Base-by-base conservation (phyloP, 2,329 filamentous ascomycete genomes). In the Alternaria longipes region DNA sequence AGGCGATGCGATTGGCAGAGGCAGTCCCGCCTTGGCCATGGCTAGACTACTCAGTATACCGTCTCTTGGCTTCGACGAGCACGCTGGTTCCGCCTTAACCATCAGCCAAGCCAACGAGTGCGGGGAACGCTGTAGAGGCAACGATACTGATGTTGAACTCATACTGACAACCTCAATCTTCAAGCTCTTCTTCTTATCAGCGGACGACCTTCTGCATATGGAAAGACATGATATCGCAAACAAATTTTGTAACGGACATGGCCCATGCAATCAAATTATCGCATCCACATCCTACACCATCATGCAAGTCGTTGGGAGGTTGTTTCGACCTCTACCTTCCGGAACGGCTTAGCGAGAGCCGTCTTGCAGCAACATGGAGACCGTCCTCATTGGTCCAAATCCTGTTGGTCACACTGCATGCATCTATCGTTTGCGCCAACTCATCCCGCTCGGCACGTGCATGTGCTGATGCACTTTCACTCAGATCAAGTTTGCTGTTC, bases 261-360 rank as follows among this genome's bases (percentile, higher is more conserved):
- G 14, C 14, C 26, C 9, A 49, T 32, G 32, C 26, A 46, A 30
- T 20, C 7, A 46, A 47, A 34, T 46, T 34, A 32, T 60, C 8
- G 22, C 22, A 34, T 40, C 45, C 57, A 45, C 45, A 22, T 32
- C 41, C 16, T 18, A 60, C 54, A 46, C 58, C 12, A 52, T 52
- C 40, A 46, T 8, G 12, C 18, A 42, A 54, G 12, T 44, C 22
- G 22, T 32, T 34, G 18, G n/a, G 38, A 26, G 28, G 14, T 9
- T 53, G 28, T 47, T 54, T 32, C 9, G 32, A 46, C 20, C 32
- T 32, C 52, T 41, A 60, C 58, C 58, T 60, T 60, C 58, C 54
- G 34, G n/a, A 60, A 53, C 40, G 34, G 47, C 47, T 53, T 56
- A 60, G 58, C 54, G 54, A 52, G 34, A 41, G 26, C 32, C 32